A percentile compares a stretch with the other conserved stretches of the same genome.
phyloP scores from a whole-genome alignment of 495 filamentous ascomycete genomes.

The Evansstolkia leycettana region DNA sequence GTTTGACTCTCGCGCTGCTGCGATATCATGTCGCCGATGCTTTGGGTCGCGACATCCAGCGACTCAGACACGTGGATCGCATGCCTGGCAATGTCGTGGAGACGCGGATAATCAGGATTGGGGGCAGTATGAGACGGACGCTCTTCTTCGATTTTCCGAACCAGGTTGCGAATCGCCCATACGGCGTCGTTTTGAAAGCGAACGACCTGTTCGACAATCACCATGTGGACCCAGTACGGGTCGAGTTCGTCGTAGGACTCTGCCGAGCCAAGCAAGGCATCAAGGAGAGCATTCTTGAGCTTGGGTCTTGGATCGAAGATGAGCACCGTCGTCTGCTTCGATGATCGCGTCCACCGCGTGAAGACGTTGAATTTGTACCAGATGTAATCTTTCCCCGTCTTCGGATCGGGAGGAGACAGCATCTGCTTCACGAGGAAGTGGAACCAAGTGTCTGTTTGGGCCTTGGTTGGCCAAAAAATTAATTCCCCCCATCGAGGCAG shows the following conservation, averaged over 20 bases:
- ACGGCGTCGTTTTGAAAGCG: conserved; percentile 13
- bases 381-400: conserved; percentile 6
- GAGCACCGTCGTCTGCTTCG: conserved; percentile 17
- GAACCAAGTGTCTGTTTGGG: neutral
- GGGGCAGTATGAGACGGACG: neutral
- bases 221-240: conserved; percentile 12
- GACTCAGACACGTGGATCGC: conserved; percentile 35
- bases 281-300: neutral
- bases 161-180: conserved; percentile 13
- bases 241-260: conserved; percentile 1
- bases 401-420: neutral
- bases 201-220: conserved; percentile 8
- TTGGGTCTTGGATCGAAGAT: conserved; percentile 16
- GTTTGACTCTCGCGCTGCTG: conserved; percentile 13
- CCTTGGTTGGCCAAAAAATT: neutral
- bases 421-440: neutral
- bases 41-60: conserved; percentile 22
- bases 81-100: conserved; percentile 38
- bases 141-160: conserved; percentile 13
- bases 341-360: conserved; percentile 12
- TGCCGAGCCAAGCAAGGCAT: neutral
- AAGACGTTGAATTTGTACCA: conserved; percentile 25
- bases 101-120: conserved; percentile 20
- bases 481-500: too few relatives aligned
- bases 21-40: conserved; percentile 20